Evolutionary conservation across 225 moss, liverwort and hornwort genomes (phyloP), one percentile per base, ranked within the genome.

Genomic region (Antitrichia curtipendula): DNA sequence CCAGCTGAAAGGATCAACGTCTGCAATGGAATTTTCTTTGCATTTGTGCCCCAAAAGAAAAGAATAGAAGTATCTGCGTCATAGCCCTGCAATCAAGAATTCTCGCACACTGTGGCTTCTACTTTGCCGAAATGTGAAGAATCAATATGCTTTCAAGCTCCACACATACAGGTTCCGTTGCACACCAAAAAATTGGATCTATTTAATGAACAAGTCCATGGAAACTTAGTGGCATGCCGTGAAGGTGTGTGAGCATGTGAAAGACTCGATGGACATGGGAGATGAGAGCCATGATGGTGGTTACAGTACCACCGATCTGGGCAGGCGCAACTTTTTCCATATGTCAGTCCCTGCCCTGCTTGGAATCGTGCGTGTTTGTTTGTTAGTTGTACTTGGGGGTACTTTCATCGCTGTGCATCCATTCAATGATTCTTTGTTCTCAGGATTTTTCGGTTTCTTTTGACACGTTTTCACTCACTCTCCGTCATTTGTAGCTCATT

Each of bases 391-490:
- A 60, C 50, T n/a, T 24, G 49, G 34, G 25, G 59, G n/a, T 76
- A 88, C 88, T 83, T 91, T 90, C 92, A 92, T 91, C 91, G 40
- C 88, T 82, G 90, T 90, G 88, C 86, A 88, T 92, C 84, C 92
- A 82, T 75, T 75, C 63, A 49, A 70, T 59, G 86, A 70, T 75
- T 86, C 43, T 71, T 78, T 65, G 69, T 68, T 89, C 85, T 53
- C 61, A 62, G 75, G 50, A 41, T 36, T 70, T 54, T 57, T 60
- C 15, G 52, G 68, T 57, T 75, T 78, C 75, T 65, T 53, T 28
- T 59, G 28, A 28, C 54, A 84, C 69, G 72, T 70, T 78, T 59
- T 34, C 87, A 50, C 17, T 49, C 12, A 24, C 43, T 70, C 73
- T 81, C 74, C 87, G n/a, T 71, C n/a, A 29, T 49, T 68, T 31